A percentile compares a stretch with the other conserved stretches of the same genome.
These are phyloP conservation scores for Fagus sylvatica DNA, from an alignment of 306 rosid species.

Conservation along the genomic window DNA sequence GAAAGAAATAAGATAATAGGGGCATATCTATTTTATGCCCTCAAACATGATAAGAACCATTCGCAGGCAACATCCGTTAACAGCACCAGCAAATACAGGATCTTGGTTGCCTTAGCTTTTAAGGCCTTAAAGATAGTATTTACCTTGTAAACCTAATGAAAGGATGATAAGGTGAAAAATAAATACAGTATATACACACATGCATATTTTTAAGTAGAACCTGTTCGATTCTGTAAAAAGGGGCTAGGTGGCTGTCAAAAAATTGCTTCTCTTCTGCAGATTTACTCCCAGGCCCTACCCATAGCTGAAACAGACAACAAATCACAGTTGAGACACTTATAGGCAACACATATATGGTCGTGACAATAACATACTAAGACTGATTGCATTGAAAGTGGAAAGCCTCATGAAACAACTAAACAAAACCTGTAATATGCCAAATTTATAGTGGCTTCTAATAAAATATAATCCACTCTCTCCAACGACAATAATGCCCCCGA, in stretches of 20 bases:
- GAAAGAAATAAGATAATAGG: conserved; percentile 3
- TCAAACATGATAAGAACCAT: neutral
- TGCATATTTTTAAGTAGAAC: conserved; percentile 33
- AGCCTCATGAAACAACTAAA: conserved; percentile 9
- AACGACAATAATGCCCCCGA: neutral
- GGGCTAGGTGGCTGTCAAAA: conserved; percentile 89
- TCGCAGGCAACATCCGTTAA: neutral
- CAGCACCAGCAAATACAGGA: neutral
- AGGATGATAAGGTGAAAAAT: conserved; percentile 2
- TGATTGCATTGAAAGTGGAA: conserved; percentile 5
- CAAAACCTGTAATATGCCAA: conserved; percentile 21
- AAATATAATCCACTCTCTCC: neutral
- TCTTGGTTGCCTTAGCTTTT: neutral
- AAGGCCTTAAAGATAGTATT: neutral
- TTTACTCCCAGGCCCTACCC: conserved; percentile 99
- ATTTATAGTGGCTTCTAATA: neutral
- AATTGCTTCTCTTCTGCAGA: conserved; percentile 89
- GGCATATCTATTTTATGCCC: neutral
- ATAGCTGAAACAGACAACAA: conserved; percentile 64
- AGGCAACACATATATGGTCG: conserved; percentile 2
- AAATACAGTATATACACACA: conserved; percentile 1
- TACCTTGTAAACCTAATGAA: neutral
- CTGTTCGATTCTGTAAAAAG: conserved; percentile 99
- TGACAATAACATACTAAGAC: conserved; percentile 8
- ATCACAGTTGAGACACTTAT: conserved; percentile 22